phyloP scores from a whole-genome alignment of 768 basidiomycete species.

The Naganishia kalamii region DNA sequence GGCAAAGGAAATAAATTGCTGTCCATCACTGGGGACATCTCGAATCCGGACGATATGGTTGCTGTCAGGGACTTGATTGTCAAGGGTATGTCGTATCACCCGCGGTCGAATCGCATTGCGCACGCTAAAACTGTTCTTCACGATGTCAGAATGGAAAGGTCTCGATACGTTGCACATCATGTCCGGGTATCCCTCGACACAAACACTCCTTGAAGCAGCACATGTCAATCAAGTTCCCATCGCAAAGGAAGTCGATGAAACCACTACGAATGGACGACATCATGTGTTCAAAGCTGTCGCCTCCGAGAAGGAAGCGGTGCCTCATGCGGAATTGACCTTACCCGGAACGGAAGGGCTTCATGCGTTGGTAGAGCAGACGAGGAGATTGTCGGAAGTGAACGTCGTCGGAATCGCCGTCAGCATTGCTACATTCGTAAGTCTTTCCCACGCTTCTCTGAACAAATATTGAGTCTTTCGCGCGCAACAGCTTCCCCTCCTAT shows the following conservation, averaged over 20 bases:
- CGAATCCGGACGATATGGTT: conserved; percentile 62
- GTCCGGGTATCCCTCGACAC: conserved; percentile 77
- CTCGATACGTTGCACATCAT: conserved; percentile 74
- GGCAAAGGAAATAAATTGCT: conserved; percentile 47
- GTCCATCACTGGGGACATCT: conserved; percentile 59
- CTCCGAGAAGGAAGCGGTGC: not conserved
- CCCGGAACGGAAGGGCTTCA: conserved; percentile 54
- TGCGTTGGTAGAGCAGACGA: conserved; percentile 52
- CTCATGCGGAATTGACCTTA: not conserved
- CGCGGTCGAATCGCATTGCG: too few relatives aligned
- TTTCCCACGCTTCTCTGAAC: not conserved
- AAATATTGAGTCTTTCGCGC: too few relatives aligned
- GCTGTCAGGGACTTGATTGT: conserved; percentile 54
- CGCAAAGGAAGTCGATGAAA: conserved; percentile 44
- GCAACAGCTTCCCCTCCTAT: conserved; percentile 67
- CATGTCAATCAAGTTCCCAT: not conserved
- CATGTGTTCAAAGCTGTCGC: not conserved
- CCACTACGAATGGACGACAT: not conserved
- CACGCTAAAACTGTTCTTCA: too few relatives aligned
- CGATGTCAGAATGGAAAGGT: conserved; percentile 65
- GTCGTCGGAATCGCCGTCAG: conserved; percentile 39
- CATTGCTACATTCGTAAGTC: conserved; percentile 41
- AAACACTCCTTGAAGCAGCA: conserved; percentile 58
- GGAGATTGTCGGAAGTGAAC: conserved; percentile 38
- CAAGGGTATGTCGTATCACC: conserved; percentile 53